These are phyloP conservation scores for Termitomyces sp. DNA, from an alignment of 1,284 basidiomycete genomes.

Conservation along the genomic window DNA sequence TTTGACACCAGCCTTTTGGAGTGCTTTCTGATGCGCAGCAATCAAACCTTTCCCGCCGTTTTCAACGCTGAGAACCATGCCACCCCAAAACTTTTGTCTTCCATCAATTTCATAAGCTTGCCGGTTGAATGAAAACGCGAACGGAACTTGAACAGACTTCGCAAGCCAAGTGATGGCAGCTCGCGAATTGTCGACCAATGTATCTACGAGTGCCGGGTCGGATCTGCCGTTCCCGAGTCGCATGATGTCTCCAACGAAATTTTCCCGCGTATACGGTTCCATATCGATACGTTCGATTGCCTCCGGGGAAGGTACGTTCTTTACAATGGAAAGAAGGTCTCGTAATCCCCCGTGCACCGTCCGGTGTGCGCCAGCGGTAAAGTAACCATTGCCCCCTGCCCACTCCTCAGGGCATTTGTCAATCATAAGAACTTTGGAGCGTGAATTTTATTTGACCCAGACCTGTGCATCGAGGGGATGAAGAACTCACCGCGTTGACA, in stretches of 20 bases:
- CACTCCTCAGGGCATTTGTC: slow-evolving; percentile 62
- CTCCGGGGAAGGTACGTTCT: slow-evolving; percentile 39
- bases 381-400: slow-evolving; percentile 67
- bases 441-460: not conserved
- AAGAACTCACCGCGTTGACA: slow-evolving; percentile 37
- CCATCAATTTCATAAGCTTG: slow-evolving; percentile 64
- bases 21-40: slow-evolving; percentile 44
- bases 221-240: slow-evolving; percentile 48
- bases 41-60: slow-evolving; percentile 69
- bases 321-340: slow-evolving; percentile 53
- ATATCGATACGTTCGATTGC: slow-evolving; percentile 47
- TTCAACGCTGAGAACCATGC: slow-evolving; percentile 52
- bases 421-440: slow-evolving; percentile 44
- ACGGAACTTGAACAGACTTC: slow-evolving; percentile 43
- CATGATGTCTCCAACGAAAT: slow-evolving; percentile 56
- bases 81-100: slow-evolving; percentile 65
- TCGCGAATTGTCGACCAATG: slow-evolving; percentile 52
- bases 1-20: slow-evolving; percentile 45
- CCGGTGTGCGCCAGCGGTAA: slow-evolving; percentile 63
- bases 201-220: slow-evolving; percentile 41
- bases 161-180: slow-evolving; percentile 54
- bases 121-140: slow-evolving; percentile 56
- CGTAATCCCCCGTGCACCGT: slow-evolving; percentile 53
- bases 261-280: slow-evolving; percentile 48
- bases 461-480: slow-evolving; percentile 4